Conservation (phyloP, 306 rosid genomes). For the Fragaria ananassa region DNA sequence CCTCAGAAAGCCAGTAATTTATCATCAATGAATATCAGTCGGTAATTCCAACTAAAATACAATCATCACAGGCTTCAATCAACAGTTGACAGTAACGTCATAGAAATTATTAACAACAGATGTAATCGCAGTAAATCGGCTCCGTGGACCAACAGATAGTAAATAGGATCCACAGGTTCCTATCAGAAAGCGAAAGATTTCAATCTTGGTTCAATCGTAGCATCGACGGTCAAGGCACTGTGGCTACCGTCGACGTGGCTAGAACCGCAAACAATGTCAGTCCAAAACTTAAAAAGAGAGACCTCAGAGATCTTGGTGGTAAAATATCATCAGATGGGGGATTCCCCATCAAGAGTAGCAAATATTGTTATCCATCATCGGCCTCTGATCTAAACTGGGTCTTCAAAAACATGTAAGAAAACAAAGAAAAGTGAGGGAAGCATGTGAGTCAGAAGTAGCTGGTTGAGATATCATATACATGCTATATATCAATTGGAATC, state of each 20-base stretch:
- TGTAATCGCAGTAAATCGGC: slow-evolving; percentile 73
- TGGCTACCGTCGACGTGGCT: slow-evolving; percentile 76
- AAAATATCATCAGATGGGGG: slow-evolving; percentile 16
- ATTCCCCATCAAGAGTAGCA: slow-evolving; percentile 25
- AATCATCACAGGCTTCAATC: slow-evolving; percentile 56
- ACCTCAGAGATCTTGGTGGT: slow-evolving; percentile 29
- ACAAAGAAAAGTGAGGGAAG: neutral
- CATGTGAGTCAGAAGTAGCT: slow-evolving; percentile 21
- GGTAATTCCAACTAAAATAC: slow-evolving; percentile 67
- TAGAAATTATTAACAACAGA: neutral
- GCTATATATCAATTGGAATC: slow-evolving; percentile 17
- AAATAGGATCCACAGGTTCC: slow-evolving; percentile 58
- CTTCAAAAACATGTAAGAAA: neutral
- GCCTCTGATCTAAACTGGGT: neutral
- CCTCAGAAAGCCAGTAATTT: slow-evolving; percentile 41
- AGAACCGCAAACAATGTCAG: slow-evolving; percentile 27
- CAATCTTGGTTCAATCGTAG: slow-evolving; percentile 63
- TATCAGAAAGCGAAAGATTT: slow-evolving; percentile 57
- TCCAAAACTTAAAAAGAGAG: neutral
- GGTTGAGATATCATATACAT: slow-evolving; percentile 16
- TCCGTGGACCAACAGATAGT: slow-evolving; percentile 32
- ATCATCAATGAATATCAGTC: slow-evolving; percentile 57
- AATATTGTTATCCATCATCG: slow-evolving; percentile 17
- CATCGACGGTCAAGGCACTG: slow-evolving; percentile 55
- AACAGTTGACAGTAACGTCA: neutral